Conservation (phyloP, 2,329 filamentous ascomycete genomes). For the Amphichorda felina region DNA sequence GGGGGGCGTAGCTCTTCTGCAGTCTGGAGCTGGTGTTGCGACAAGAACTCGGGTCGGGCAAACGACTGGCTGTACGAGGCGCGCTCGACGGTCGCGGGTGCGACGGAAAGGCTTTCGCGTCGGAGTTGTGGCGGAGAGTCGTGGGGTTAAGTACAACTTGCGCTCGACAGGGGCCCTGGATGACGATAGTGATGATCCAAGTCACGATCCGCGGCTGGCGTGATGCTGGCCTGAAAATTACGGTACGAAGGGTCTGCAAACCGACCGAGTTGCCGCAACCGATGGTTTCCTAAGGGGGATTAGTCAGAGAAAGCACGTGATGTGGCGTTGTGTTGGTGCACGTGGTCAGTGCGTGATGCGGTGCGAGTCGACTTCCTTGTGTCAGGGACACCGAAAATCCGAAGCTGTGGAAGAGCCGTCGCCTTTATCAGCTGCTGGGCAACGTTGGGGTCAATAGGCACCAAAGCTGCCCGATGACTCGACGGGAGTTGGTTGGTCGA, state of each 20-base stretch:
- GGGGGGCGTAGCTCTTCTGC: no score
- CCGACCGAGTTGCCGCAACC: conserved; percentile 1
- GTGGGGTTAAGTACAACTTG: neutral
- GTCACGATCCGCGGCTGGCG: conserved; percentile 7
- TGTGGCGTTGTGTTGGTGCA: conserved; percentile 3
- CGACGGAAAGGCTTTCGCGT: neutral
- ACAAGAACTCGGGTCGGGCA: no score
- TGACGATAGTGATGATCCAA: conserved; percentile 2
- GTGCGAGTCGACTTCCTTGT: no score
- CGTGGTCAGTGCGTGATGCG: neutral
- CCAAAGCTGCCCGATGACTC: conserved; percentile 2
- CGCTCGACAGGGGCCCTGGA: neutral
- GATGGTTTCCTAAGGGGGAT: conserved; percentile 11
- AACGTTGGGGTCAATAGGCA: neutral
- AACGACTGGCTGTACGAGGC: neutral
- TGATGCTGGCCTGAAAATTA: conserved; percentile 22
- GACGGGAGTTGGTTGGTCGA: neutral
- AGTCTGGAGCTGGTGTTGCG: no score
- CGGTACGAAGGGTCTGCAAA: conserved; percentile 15
- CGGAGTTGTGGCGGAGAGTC: neutral
- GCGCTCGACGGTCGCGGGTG: neutral
- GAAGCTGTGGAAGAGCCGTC: neutral
- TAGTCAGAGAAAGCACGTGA: conserved; percentile 20
- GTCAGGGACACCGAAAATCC: no score
- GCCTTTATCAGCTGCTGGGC: neutral